These are phyloP conservation scores for Diaporthe vaccinii DNA, from an alignment of 2,329 filamentous ascomycete genomes.

Conservation along the genomic window DNA sequence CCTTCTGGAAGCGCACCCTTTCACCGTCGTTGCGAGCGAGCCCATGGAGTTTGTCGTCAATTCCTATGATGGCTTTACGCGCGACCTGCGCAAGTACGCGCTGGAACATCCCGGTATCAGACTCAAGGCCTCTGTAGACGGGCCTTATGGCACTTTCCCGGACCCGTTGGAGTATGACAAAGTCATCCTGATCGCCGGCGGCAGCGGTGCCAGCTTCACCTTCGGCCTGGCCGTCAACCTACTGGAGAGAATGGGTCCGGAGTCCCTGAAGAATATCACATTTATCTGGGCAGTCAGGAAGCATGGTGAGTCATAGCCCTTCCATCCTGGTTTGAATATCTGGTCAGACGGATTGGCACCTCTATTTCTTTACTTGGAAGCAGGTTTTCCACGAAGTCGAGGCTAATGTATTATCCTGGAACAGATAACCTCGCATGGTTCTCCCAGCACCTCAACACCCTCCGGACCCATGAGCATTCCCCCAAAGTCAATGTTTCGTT, in stretches of 20 bases:
- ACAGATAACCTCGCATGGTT: slow-evolving; percentile 55
- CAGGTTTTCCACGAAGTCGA: not conserved
- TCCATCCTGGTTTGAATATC: not conserved
- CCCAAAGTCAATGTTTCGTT: slow-evolving; percentile 55
- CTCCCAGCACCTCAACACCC: slow-evolving; percentile 54
- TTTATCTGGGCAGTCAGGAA: slow-evolving; percentile 65
- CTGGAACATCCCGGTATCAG: slow-evolving; percentile 60
- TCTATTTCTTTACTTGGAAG: not conserved
- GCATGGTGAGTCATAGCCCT: slow-evolving; percentile 54
- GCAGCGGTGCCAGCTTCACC: slow-evolving; percentile 72
- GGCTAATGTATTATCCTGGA: not conserved
- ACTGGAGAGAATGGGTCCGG: slow-evolving; percentile 56
- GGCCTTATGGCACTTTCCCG: slow-evolving; percentile 70
- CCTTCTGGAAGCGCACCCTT: slow-evolving; percentile 71
- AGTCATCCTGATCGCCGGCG: slow-evolving; percentile 71
- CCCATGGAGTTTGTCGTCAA: slow-evolving; percentile 71
- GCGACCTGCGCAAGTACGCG: slow-evolving; percentile 66
- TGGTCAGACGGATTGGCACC: not conserved
- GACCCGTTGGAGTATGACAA: slow-evolving; percentile 66
- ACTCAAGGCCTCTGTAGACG: slow-evolving; percentile 68
- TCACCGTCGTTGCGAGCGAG: slow-evolving; percentile 68
- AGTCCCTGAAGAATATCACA: slow-evolving; percentile 55
- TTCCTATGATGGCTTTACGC: slow-evolving; percentile 71
- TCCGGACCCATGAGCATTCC: slow-evolving; percentile 55
- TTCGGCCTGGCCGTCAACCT: slow-evolving; percentile 63